Base-by-base conservation (phyloP, 2,329 filamentous ascomycete genomes). In the Neospermospora avenae region DNA sequence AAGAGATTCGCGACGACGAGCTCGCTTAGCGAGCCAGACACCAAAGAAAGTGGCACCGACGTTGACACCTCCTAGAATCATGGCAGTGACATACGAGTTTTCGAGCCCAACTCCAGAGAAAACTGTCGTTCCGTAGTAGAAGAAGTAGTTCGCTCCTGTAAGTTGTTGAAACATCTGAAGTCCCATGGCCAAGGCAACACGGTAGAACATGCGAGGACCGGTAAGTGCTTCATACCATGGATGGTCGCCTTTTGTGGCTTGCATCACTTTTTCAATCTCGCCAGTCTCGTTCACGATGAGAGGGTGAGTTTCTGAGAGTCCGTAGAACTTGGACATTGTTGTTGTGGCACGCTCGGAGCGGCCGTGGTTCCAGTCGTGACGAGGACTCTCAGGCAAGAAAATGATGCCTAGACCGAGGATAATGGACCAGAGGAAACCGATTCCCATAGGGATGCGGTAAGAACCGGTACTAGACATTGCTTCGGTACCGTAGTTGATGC, bases 141-240 rank as follows among this genome's bases (percentile, higher is more conserved):
- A 83, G 71, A 84, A 84, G 72, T 82, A 85, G 72, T 83, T 84
- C 57, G 82, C 78, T 45, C 85, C 87, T 0, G 85, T 88, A 61
- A 88, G 81, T 68, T 90, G 88, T 73, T 90, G 87, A 5, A 88
- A 75, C 62, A 84, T 84, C 64, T 89, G 86, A 4, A 91, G 77
- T 0, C 74, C 67, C 46, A 89, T 80, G 13, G 87, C 88, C 2
- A 91, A 77, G 0, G 84, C 42, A 0, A 86, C 86, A 42, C 88
- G 82, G 72, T 89, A 89, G 13, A 82, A 72, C 73, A 88, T 78
- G 68, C 80, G 87, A 35, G 83, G 83, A 14, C 71, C 72, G 2
- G 74, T 83, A 70, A 90, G 85, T 71, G 87, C 85, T 68, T 87
- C 84, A 46, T 80, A 68, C 81, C 81, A 84, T 2, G 78, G 89